Percentiles rank a stretch among this genome's conserved stretches.
These are phyloP conservation scores for Ophiocordyceps unilateralis DNA, from an alignment of 2,329 filamentous ascomycete species.

Conservation along the genomic window DNA sequence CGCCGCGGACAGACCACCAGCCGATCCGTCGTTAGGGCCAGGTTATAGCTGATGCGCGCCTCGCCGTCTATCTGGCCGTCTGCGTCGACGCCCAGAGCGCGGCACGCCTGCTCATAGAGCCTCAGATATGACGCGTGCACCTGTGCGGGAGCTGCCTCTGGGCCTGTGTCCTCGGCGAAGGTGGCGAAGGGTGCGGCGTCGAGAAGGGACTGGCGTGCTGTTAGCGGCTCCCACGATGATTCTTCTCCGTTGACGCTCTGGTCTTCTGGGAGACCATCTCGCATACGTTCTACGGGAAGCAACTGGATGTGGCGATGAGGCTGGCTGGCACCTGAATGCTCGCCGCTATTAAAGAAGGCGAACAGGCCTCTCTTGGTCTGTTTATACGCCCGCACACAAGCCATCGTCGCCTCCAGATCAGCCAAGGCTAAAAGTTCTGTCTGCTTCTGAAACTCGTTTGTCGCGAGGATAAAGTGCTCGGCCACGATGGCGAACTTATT, in stretches of 20 bases:
- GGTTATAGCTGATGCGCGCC: conserved; percentile 44
- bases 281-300: conserved; percentile 48
- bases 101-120: conserved; percentile 28
- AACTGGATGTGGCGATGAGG: conserved; percentile 57
- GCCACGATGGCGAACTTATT: conserved; percentile 62
- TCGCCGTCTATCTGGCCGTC: conserved; percentile 17
- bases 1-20: conserved; percentile 38
- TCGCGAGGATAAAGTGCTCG: conserved; percentile 56
- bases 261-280: too few species aligned
- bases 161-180: conserved; percentile 22
- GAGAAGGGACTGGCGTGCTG: neutral
- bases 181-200: conserved; percentile 23
- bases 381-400: conserved; percentile 41
- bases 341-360: conserved; percentile 55
- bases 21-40: conserved; percentile 36
- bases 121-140: conserved; percentile 26
- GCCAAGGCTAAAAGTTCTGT: conserved; percentile 40
- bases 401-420: conserved; percentile 44
- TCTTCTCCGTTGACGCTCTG: neutral
- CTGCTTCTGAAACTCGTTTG: conserved; percentile 45
- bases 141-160: conserved; percentile 16
- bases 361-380: conserved; percentile 22
- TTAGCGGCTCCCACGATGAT: neutral
- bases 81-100: conserved; percentile 8
- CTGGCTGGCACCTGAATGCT: conserved; percentile 53